A percentile compares a stretch with the other conserved stretches of the same genome.
Evolutionary conservation across 805 yeast species (phyloP).

Genomic region (Candida krabiensis): DNA sequence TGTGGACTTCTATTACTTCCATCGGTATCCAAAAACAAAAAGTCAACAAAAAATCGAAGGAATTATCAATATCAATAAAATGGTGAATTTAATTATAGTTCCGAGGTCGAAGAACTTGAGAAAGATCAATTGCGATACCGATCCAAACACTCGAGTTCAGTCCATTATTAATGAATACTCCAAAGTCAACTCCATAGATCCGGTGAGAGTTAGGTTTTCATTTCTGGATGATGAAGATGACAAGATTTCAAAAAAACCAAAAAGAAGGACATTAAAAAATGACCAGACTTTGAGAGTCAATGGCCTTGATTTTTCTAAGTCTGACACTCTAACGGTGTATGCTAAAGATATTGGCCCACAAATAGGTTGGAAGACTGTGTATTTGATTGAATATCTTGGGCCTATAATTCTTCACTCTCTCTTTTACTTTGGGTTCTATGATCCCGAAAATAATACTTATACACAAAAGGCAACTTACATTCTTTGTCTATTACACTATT

Average conservation of each 20-base stretch:
- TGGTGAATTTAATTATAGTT: slow-evolving; percentile 50
- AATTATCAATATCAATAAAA: too few relatives aligned
- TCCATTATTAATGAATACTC: slow-evolving; percentile 42
- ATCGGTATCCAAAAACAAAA: too few relatives aligned
- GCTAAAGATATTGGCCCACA: slow-evolving; percentile 94
- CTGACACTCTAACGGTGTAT: slow-evolving; percentile 44
- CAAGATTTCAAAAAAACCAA: slow-evolving; percentile 30
- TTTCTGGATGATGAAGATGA: slow-evolving; percentile 28
- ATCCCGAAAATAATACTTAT: slow-evolving; percentile 40
- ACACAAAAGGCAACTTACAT: slow-evolving; percentile 56
- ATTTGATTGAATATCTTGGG: slow-evolving; percentile 82
- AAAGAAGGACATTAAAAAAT: slow-evolving; percentile 45
- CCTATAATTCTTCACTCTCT: slow-evolving; percentile 81
- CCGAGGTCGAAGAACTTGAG: slow-evolving; percentile 63
- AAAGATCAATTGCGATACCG: slow-evolving; percentile 43
- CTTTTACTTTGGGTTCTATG: slow-evolving; percentile 48
- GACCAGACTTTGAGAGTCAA: slow-evolving; percentile 46
- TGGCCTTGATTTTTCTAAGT: slow-evolving; percentile 34
- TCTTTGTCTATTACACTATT: slow-evolving; percentile 70
- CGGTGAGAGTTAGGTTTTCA: slow-evolving; percentile 59
- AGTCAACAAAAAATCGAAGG: too few relatives aligned
- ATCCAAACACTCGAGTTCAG: slow-evolving; percentile 33
- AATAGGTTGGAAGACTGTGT: slow-evolving; percentile 90
- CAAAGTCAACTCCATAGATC: slow-evolving; percentile 39
- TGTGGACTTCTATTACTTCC: too few relatives aligned